A percentile compares a stretch with the other conserved stretches of the same genome.
Evolutionary conservation across 179 eudicot species (phyloP).

Genomic region (Actinidia arguta): DNA sequence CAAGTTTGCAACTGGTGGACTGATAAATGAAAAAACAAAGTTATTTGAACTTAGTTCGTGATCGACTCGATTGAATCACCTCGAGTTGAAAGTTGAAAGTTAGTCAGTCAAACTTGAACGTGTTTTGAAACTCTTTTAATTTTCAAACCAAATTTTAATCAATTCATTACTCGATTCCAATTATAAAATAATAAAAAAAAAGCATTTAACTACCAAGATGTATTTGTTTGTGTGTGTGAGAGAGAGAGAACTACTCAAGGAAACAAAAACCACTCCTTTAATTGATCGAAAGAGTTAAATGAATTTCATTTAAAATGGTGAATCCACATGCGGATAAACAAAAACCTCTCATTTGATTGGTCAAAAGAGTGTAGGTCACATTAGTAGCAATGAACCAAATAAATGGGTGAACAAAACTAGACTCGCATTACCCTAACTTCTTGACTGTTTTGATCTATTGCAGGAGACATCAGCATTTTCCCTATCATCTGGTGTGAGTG

Average conservation of each 20-base stretch:
- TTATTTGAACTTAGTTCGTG: not conserved
- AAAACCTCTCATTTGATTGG: too few species aligned
- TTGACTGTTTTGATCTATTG: not conserved
- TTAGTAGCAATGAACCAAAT: too few species aligned
- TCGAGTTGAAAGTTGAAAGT: too few species aligned
- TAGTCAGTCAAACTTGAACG: not conserved
- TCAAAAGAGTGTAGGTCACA: too few species aligned
- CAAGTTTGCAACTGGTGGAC: conserved; percentile 67
- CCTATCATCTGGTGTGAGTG: conserved; percentile 57
- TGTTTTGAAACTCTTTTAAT: not conserved
- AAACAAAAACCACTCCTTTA: not conserved
- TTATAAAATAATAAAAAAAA: not conserved
- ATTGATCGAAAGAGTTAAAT: not conserved
- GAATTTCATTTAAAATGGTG: not conserved
- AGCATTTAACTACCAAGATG: too few species aligned
- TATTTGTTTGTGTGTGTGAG: too few species aligned
- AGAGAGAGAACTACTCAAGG: not conserved
- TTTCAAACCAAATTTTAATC: not conserved
- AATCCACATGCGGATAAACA: too few species aligned
- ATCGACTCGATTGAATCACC: not conserved
- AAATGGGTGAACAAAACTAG: not conserved
- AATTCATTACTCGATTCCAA: not conserved
- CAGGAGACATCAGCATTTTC: conserved; percentile 68
- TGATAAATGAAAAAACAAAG: conserved; percentile 31
- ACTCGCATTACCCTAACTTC: not conserved